Evolutionary conservation across 2,329 filamentous ascomycete genomes (phyloP), one percentile per base, ranked within the genome.

Genomic region (Scedosporium dehoogii): DNA sequence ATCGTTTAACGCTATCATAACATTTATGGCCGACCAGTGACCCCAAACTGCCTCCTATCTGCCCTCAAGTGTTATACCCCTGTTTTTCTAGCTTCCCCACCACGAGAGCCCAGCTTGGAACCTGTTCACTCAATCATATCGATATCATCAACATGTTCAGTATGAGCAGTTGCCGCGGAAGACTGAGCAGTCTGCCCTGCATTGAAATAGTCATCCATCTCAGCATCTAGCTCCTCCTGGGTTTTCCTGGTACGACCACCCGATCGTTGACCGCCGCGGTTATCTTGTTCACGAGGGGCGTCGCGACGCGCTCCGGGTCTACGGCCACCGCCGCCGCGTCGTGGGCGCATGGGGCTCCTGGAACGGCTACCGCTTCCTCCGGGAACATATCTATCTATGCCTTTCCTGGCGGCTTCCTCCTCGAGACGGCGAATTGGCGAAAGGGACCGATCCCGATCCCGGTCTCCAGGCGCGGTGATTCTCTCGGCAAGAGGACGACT

Each of bases 121-220:
- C 73, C 64, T 69, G 82, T 6, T 70, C 74, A 87, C 76, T 87
- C 85, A 70, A 89, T 88, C 87, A 90, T 89, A 68, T 89, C 87
- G 64, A 89, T 78, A 71, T 89, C 86, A 62, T 86, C 84, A 46
- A 73, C 76, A 18, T 70, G 25, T 16, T 53, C 44, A 6, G 18
- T 6, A 27, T 27, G 10, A 25, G 51, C 12, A 16, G 66, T 66
- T 12, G 69, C 70, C 62, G 74, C 68, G 12, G 51, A 10, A 29
- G 67, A 60, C 67, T 73, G 38, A 73, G 63, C 69, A 41, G 51
- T 58, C 59, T 59, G 33, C 21, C 53, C 64, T 27, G 76, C 78
- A 33, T 82, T 86, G 79, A 91, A 97, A 74, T 97, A 97, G 71
- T 96, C 91, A 33, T 88, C 91, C 92, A 97, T 97, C 76, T 97